Evolutionary conservation across 2,329 filamentous ascomycete species (phyloP).

Genomic region (Arthrobotrys sphaeroides): DNA sequence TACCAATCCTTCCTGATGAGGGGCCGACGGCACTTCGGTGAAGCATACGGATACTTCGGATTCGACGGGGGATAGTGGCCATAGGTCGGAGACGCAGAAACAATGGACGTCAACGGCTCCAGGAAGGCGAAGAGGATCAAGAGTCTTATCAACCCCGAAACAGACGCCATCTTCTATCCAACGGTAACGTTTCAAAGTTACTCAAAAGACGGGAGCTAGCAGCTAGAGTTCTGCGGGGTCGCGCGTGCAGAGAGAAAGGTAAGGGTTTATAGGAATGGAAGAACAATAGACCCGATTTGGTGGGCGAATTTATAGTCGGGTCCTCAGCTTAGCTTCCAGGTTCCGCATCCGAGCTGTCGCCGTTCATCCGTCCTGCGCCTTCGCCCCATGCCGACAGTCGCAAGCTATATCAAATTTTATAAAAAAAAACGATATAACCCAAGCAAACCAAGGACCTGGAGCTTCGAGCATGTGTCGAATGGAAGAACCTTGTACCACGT

Average conservation of each 20-base stretch:
- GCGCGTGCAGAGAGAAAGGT: background rate
- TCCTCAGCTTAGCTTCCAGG: background rate
- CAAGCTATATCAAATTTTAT: too few relatives aligned
- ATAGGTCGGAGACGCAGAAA: conserved; percentile 12
- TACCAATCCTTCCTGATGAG: conserved; percentile 48
- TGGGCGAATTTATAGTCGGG: conserved; percentile 23
- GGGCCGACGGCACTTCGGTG: conserved; percentile 19
- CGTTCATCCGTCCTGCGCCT: conserved; percentile 1
- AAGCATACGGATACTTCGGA: conserved; percentile 3
- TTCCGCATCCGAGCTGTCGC: background rate
- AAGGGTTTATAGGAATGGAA: background rate
- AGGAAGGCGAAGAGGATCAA: conserved; percentile 1
- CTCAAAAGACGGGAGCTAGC: background rate
- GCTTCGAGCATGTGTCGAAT: conserved; percentile 46
- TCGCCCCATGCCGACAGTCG: background rate
- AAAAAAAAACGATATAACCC: background rate
- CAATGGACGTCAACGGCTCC: background rate
- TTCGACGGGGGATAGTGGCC: background rate
- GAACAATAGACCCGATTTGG: background rate
- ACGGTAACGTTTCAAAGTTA: background rate
- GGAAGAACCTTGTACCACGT: conserved; percentile 46
- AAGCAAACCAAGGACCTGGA: conserved; percentile 34
- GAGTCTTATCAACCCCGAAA: background rate
- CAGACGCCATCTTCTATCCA: conserved; percentile 9
- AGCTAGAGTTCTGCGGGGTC: background rate